These are phyloP conservation scores for Escovopsis sp. DNA, from an alignment of 2,329 filamentous ascomycete species.

Conservation along the genomic window DNA sequence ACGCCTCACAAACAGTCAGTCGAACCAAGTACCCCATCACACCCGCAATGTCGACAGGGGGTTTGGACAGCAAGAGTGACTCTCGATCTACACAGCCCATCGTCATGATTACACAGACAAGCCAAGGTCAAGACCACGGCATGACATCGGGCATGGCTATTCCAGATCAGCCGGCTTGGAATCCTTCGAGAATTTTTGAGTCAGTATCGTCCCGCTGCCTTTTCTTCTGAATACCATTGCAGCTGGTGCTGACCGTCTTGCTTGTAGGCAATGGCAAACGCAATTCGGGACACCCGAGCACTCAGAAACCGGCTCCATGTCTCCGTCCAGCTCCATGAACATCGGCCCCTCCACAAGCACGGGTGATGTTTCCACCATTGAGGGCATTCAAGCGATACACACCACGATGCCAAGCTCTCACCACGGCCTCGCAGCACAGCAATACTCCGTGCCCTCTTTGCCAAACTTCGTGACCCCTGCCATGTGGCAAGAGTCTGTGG, in stretches of 20 bases:
- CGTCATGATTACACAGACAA: constrained; percentile 52
- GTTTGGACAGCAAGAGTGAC: constrained; percentile 63
- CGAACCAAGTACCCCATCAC: constrained; percentile 59
- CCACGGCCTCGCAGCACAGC: constrained; percentile 29
- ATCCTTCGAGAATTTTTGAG: constrained; percentile 81
- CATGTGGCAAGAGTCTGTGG: constrained; percentile 62
- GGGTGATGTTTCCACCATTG: constrained; percentile 37
- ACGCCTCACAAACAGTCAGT: constrained; percentile 46
- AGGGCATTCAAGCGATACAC: constrained; percentile 36
- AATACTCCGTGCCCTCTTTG: constrained; percentile 38
- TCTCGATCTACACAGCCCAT: constrained; percentile 59
- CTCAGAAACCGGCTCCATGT: constrained; percentile 18
- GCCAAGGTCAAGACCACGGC: constrained; percentile 29
- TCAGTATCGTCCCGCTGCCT: constrained; percentile 34
- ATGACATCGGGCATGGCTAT: constrained; percentile 42
- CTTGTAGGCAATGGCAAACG: constrained; percentile 77
- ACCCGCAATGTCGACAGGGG: constrained; percentile 61
- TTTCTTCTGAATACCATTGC: neutral
- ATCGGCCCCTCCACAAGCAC: constrained; percentile 37
- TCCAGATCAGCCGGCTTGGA: constrained; percentile 58
- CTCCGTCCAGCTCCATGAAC: constrained; percentile 37
- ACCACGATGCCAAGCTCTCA: constrained; percentile 30
- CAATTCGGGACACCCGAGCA: constrained; percentile 63
- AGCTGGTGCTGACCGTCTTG: neutral
- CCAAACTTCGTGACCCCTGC: constrained; percentile 51